A percentile compares a stretch with the other conserved stretches of the same genome.
These are phyloP conservation scores for Thielaviopsis musarum DNA, from an alignment of 2,329 filamentous ascomycete species.

Conservation along the genomic window DNA sequence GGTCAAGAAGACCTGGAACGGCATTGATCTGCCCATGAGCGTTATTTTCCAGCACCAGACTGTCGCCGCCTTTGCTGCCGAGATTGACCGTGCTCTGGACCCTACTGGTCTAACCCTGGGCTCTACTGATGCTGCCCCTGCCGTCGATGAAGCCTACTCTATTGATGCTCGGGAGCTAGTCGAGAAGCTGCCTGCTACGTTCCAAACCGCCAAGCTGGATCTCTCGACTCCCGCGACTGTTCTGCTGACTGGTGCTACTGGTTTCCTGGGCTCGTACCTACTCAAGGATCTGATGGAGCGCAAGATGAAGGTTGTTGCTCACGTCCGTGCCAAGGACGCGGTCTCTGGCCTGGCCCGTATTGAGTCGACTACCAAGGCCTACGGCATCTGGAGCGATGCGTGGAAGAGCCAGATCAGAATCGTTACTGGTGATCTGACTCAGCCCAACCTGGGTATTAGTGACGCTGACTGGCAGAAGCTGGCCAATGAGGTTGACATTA, in stretches of 20 bases:
- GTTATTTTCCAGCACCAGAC: constrained; percentile 18
- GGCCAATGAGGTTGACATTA: constrained; percentile 47
- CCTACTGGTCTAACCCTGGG: constrained; percentile 18
- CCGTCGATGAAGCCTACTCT: constrained; percentile 28
- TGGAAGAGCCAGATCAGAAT: constrained; percentile 50
- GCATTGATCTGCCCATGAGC: constrained; percentile 19
- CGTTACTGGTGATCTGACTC: constrained; percentile 57
- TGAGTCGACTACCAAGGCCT: constrained; percentile 50
- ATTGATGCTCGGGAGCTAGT: constrained; percentile 35
- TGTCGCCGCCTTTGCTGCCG: constrained; percentile 17
- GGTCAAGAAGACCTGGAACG: constrained; percentile 18
- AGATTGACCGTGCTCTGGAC: constrained; percentile 17
- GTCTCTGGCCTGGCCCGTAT: constrained; percentile 47
- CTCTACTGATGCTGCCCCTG: constrained; percentile 11
- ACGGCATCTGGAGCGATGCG: constrained; percentile 58
- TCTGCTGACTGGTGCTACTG: constrained; percentile 77
- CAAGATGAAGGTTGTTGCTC: constrained; percentile 47
- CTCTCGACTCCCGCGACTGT: constrained; percentile 33
- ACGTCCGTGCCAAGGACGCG: constrained; percentile 53
- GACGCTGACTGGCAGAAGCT: constrained; percentile 48
- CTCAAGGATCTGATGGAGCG: constrained; percentile 56
- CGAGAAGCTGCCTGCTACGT: constrained; percentile 28
- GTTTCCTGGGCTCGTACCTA: constrained; percentile 73
- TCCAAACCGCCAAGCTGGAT: constrained; percentile 17
- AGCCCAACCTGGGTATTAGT: constrained; percentile 57